Percentiles rank a stretch among this genome's conserved stretches.
phyloP scores from a whole-genome alignment of 2,329 filamentous ascomycete species.

The Hyphodiscus sp. region DNA sequence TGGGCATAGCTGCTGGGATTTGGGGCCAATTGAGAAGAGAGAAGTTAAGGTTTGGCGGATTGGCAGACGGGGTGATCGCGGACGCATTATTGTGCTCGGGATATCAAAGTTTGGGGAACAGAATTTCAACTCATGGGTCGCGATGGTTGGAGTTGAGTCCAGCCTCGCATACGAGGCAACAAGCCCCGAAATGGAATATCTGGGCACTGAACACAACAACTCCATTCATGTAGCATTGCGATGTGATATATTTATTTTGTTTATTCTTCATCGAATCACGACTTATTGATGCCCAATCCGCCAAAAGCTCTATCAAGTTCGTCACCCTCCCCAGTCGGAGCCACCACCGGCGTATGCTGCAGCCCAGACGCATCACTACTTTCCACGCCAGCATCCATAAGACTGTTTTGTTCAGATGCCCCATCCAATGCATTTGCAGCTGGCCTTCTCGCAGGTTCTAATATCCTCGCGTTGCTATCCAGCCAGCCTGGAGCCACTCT shows the following conservation, averaged over 20 bases:
- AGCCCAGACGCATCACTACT: conserved; percentile 27
- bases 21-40: conserved; percentile 7
- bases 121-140: neutral
- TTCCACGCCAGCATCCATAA: conserved; percentile 29
- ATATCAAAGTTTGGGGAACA: conserved; percentile 3
- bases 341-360: conserved; percentile 31
- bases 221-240: neutral
- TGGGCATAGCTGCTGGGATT: conserved; percentile 17
- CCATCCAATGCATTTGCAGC: conserved; percentile 6
- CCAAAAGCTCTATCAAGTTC: conserved; percentile 49
- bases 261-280: conserved; percentile 3
- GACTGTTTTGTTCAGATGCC: conserved; percentile 11
- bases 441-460: conserved; percentile 56
- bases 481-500: conserved; percentile 75
- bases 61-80: conserved; percentile 23
- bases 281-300: conserved; percentile 34
- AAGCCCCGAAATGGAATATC: neutral
- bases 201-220: neutral
- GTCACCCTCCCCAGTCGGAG: conserved; percentile 40
- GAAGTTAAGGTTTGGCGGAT: conserved; percentile 12
- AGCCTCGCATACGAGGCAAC: neutral
- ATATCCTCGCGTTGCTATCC: conserved; percentile 62
- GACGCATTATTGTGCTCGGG: conserved; percentile 27
- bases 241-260: neutral
- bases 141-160: neutral